phyloP scores from a whole-genome alignment of 768 basidiomycete genomes.

The Tephrocybe sp. region DNA sequence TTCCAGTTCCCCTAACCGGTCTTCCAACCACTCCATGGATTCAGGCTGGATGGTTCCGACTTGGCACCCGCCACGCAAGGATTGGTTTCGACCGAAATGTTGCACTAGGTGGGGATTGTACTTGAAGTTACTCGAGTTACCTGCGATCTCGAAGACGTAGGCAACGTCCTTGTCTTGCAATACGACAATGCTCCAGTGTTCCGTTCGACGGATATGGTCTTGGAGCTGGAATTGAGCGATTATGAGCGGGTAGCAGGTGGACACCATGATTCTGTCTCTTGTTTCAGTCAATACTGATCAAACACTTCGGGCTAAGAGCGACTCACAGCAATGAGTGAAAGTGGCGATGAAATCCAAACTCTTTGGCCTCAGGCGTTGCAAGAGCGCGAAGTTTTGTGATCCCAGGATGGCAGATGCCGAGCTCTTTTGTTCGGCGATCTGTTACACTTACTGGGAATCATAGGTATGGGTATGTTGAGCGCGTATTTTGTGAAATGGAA shows the following conservation, averaged over 20 bases:
- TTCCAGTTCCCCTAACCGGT: slow-evolving; percentile 13
- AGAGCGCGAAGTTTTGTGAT: background rate
- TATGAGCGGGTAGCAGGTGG: slow-evolving; percentile 15
- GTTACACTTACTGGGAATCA: too few relatives aligned
- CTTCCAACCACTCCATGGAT: slow-evolving; percentile 18
- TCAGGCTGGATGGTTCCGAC: slow-evolving; percentile 19
- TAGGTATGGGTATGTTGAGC: too few relatives aligned
- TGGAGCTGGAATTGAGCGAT: slow-evolving; percentile 21
- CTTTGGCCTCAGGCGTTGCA: too few relatives aligned
- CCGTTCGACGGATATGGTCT: slow-evolving; percentile 21
- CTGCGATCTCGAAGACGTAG: slow-evolving; percentile 19
- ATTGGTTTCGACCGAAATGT: slow-evolving; percentile 7
- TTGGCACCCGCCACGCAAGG: slow-evolving; percentile 21
- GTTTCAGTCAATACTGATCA: background rate
- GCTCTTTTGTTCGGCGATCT: too few relatives aligned
- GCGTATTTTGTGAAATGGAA: too few relatives aligned
- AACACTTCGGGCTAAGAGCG: too few relatives aligned
- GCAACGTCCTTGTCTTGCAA: slow-evolving; percentile 13
- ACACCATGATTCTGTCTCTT: background rate
- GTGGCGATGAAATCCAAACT: too few relatives aligned
- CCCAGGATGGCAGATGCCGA: too few relatives aligned
- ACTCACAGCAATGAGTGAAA: too few relatives aligned
- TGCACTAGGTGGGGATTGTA: slow-evolving; percentile 11
- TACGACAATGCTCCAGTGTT: slow-evolving; percentile 23
- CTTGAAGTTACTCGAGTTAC: slow-evolving; percentile 20